phyloP scores from a whole-genome alignment of 306 rosid genomes.

The Dryas drummondii region DNA sequence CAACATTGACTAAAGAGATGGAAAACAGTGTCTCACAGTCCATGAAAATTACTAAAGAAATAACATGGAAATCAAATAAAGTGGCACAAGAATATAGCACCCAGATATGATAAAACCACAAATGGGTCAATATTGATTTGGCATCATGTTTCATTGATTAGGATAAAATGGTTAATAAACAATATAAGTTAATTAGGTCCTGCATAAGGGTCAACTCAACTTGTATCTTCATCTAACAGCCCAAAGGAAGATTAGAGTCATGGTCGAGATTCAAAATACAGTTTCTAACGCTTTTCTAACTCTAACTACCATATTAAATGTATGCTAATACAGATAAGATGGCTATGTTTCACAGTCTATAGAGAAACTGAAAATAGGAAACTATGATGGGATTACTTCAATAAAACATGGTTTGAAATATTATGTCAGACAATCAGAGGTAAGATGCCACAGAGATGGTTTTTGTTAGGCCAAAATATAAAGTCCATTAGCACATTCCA shows the following conservation, averaged over 20 bases:
- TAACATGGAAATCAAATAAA: background rate
- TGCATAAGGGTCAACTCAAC: background rate
- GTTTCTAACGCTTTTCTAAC: background rate
- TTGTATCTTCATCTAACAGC: background rate
- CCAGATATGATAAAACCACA: background rate
- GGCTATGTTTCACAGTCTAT: background rate
- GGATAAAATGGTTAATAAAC: background rate
- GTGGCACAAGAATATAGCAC: background rate
- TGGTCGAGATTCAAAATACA: background rate
- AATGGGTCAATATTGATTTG: background rate
- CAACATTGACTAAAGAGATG: background rate
- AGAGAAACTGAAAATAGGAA: background rate
- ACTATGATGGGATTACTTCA: background rate
- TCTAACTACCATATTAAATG: background rate
- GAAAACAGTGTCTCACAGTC: background rate
- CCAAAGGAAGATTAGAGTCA: background rate
- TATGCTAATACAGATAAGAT: background rate
- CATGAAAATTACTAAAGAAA: background rate
- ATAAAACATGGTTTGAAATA: no score
- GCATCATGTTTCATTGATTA: background rate
- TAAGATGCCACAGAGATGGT: background rate
- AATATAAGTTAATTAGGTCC: background rate
- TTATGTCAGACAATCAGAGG: no score
- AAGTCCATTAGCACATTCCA: background rate
- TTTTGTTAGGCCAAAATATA: background rate